Conservation (phyloP, 2,329 filamentous ascomycete genomes). For the Lasiodiplodia hormozganensis region DNA sequence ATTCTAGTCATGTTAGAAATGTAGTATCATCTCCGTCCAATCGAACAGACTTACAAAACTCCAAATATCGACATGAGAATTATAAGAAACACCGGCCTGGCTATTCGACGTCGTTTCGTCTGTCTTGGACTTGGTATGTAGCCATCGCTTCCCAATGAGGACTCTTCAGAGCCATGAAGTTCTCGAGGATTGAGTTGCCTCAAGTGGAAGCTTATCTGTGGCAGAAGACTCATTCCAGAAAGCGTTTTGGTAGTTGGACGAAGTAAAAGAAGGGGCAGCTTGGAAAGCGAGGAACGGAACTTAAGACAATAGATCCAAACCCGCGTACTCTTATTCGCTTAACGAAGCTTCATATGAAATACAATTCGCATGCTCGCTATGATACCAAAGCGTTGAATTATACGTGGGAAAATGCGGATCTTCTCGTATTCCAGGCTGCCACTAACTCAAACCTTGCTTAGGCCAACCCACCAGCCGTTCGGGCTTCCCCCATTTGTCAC, state of each 20-base stretch:
- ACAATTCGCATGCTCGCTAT: too few species aligned
- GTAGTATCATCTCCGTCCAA: background rate
- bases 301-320: too few species aligned
- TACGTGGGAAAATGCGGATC: too few species aligned
- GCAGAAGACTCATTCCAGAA: background rate
- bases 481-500: too few species aligned
- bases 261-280: too few species aligned
- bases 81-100: background rate
- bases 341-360: too few species aligned
- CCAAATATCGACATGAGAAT: background rate
- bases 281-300: too few species aligned
- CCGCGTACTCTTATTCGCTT: too few species aligned
- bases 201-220: background rate
- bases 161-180: background rate
- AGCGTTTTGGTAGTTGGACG: background rate
- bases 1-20: background rate
- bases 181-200: background rate
- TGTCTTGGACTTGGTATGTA: background rate
- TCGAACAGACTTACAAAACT: background rate
- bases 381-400: too few species aligned
- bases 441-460: too few species aligned
- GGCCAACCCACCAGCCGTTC: too few species aligned
- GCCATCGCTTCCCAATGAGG: background rate
- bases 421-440: too few species aligned
- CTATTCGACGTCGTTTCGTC: background rate